These are phyloP conservation scores for Colletotrichum destructivum DNA, from an alignment of 2,329 filamentous ascomycete genomes.

Conservation along the genomic window DNA sequence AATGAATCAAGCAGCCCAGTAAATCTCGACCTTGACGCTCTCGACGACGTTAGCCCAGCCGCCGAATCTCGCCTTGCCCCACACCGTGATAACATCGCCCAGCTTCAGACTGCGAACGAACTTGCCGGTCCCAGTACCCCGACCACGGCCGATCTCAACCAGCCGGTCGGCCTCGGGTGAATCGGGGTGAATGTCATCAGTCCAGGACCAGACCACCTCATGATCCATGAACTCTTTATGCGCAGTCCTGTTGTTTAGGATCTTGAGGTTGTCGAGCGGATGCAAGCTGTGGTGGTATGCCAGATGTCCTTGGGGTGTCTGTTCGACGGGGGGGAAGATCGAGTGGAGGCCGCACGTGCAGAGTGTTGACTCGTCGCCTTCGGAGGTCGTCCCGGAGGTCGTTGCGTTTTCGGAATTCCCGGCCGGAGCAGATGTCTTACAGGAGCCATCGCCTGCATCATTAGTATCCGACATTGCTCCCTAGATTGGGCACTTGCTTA, in stretches of 20 bases:
- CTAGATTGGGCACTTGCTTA: slow-evolving; percentile 33
- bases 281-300: slow-evolving; percentile 58
- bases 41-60: slow-evolving; percentile 69
- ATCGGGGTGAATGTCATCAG: slow-evolving; percentile 63
- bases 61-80: slow-evolving; percentile 71
- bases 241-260: slow-evolving; percentile 64
- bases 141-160: slow-evolving; percentile 63
- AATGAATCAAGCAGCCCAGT: slow-evolving; percentile 65
- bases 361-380: slow-evolving; percentile 38
- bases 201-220: slow-evolving; percentile 67
- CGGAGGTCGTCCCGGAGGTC: background rate
- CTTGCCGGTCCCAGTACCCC: slow-evolving; percentile 64
- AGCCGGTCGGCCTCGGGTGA: slow-evolving; percentile 58
- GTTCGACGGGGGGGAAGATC: slow-evolving; percentile 51
- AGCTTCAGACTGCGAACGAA: slow-evolving; percentile 70
- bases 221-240: slow-evolving; percentile 55
- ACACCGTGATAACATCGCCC: slow-evolving; percentile 75
- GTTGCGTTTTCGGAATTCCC: background rate
- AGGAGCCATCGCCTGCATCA: slow-evolving; percentile 28
- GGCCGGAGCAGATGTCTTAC: slow-evolving; percentile 8
- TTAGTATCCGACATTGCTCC: background rate
- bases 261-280: slow-evolving; percentile 55
- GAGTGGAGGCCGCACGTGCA: slow-evolving; percentile 56
- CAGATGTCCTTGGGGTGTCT: slow-evolving; percentile 32
- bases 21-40: slow-evolving; percentile 68